Evolutionary conservation across 2,329 filamentous ascomycete genomes (phyloP).

Genomic region (Xylariaceae sp.): DNA sequence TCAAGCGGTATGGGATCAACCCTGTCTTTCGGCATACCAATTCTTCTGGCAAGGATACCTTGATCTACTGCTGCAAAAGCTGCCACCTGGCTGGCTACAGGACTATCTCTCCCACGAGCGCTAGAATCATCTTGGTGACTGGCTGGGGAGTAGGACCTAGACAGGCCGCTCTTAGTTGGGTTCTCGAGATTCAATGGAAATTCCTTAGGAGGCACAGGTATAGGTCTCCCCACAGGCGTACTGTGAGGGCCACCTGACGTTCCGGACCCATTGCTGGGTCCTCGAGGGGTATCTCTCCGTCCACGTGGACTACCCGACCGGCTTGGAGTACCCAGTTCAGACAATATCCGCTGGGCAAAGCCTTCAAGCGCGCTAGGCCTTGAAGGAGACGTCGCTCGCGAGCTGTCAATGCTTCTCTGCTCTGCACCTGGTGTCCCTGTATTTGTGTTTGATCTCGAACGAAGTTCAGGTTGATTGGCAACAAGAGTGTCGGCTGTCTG

Average conservation of each 20-base stretch:
- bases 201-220: constrained; percentile 39
- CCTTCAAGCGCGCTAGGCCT: constrained; percentile 54
- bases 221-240: constrained; percentile 30
- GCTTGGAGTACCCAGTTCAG: constrained; percentile 53
- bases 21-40: constrained; percentile 42
- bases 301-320: constrained; percentile 46
- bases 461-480: constrained; percentile 27
- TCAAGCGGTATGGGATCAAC: constrained; percentile 45
- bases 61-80: constrained; percentile 63
- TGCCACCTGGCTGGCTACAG: constrained; percentile 48
- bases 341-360: constrained; percentile 59
- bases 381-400: constrained; percentile 47
- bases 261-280: constrained; percentile 22
- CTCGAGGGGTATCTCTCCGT: constrained; percentile 40
- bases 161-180: constrained; percentile 26
- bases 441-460: constrained; percentile 18
- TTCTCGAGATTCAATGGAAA: constrained; percentile 35
- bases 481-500: constrained; percentile 52
- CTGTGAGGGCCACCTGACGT: constrained; percentile 23
- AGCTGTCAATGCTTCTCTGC: constrained; percentile 39
- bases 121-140: constrained; percentile 26
- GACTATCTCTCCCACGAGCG: constrained; percentile 24
- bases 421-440: constrained; percentile 29
- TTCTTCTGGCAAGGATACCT: constrained; percentile 51
- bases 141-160: constrained; percentile 38